A percentile compares a stretch with the other conserved stretches of the same genome.
Conservation (phyloP, 768 basidiomycete genomes). For the Amanita exitialis region DNA sequence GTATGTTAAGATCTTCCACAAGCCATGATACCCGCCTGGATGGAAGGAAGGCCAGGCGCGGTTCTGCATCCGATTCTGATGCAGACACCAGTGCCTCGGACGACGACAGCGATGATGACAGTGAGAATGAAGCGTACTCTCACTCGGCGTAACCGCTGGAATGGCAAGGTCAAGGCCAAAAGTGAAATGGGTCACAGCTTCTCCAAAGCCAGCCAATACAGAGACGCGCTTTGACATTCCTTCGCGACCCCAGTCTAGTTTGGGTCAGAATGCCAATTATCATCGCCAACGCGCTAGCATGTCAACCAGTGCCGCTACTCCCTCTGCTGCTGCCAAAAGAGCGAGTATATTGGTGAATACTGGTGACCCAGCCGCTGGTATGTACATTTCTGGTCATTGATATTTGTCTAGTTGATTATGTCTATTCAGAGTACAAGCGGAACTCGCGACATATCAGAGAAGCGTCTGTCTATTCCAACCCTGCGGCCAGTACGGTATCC, state of each 20-base stretch:
- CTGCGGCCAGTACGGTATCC: slow-evolving; percentile 7
- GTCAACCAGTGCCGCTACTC: slow-evolving; percentile 49
- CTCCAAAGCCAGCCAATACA: slow-evolving; percentile 6
- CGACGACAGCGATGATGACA: slow-evolving; percentile 14
- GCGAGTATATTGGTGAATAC: slow-evolving; percentile 31
- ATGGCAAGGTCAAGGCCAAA: slow-evolving; percentile 4
- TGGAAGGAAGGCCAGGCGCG: slow-evolving; percentile 4
- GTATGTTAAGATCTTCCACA: background rate
- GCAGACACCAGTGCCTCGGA: slow-evolving; percentile 14
- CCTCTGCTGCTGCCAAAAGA: slow-evolving; percentile 39
- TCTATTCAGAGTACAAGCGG: slow-evolving; percentile 9
- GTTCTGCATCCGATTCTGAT: slow-evolving; percentile 21
- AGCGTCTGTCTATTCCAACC: slow-evolving; percentile 17
- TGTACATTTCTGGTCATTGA: slow-evolving; percentile 2
- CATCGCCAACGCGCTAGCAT: slow-evolving; percentile 42
- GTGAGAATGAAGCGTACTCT: slow-evolving; percentile 14
- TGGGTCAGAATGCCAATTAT: slow-evolving; percentile 18
- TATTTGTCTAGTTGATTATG: slow-evolving; percentile 5
- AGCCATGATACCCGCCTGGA: slow-evolving; percentile 1
- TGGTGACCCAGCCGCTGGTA: slow-evolving; percentile 10
- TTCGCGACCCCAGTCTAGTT: slow-evolving; percentile 24
- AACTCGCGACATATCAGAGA: slow-evolving; percentile 18
- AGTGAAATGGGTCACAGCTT: slow-evolving; percentile 28
- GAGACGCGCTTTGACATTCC: slow-evolving; percentile 9
- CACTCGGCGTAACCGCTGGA: slow-evolving; percentile 7